Evolutionary conservation across 306 rosid species (phyloP), one percentile per base, ranked within the genome.

Genomic region (Pueraria montana): DNA sequence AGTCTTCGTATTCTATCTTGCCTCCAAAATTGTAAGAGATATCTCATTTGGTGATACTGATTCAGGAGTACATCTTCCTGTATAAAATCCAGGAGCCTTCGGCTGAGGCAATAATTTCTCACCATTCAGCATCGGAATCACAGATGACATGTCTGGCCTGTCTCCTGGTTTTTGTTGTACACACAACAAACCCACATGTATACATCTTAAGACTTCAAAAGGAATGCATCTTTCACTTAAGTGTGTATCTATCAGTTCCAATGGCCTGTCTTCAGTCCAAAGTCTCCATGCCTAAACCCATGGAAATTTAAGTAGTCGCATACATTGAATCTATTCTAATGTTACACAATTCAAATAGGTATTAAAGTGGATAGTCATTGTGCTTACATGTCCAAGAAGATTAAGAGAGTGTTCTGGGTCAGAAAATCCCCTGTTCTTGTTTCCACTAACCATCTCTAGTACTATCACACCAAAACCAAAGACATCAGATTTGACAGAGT

Each of bases 401-500:
- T 62, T 62, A 62, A 62, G 68, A 14, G 18, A 62, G 18, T 62
- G 68, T 59, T 23, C 34, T 12, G 65, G 68, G 18, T 62, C 40
- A 62, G 40, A 27, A 27, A 5, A 62, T 62, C 40, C 40, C 11
- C 42, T 62, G 20, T 62, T 62, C 74, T 80, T 84, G 16, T 59
- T 56, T 4, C 87, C 82, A 55, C 84, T 73, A 1, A 84, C 27
- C 42, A 84, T 53, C 77, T 84, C 87, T 18, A 84, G 26, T 17
- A 84, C 72, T 18, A 84, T 79, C 2, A 80, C 87, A 2, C 87
- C 84, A 45, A 74, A 84, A 42, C 84, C 61, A 36, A 84, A 84
- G 0, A 84, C 82, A 58, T 84, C 84, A 3, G 84, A 80, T 80
- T 84, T 84, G 0, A 56, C 9, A 0, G 87, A 84, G 46, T 66